Base-by-base conservation (phyloP, 371 early-diverging fungal genomes). In the Dichotomocladium elegans region DNA sequence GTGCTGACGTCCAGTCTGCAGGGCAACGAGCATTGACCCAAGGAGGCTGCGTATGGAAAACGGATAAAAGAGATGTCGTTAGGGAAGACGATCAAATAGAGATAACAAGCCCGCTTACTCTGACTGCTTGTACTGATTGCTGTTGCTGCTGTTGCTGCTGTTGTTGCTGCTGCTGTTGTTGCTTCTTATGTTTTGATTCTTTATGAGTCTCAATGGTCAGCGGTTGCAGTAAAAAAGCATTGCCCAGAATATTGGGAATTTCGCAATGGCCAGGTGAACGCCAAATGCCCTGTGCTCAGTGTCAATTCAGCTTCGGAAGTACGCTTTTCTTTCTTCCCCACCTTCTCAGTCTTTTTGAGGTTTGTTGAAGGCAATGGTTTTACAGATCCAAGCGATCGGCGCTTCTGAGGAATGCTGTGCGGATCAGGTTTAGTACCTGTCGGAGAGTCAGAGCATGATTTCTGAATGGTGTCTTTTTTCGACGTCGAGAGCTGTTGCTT, bases 181-280 rank as follows among this genome's bases (percentile, higher is more conserved):
- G n/a, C n/a, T n/a, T n/a, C n/a, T n/a, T n/a, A n/a, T n/a, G n/a
- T n/a, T n/a, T n/a, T n/a, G n/a, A n/a, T n/a, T n/a, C n/a, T n/a
- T n/a, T n/a, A n/a, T n/a, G n/a, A n/a, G n/a, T n/a, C n/a, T n/a
- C 37, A 14, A 40, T 41, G 10, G 55, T 34, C 3, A 41, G 10
- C 4, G 57, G 62, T 27, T 53, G 53, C n/a, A 37, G 37, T 6
- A 66, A 43, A 35, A 70, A 74, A 22, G 74, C 74, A 45, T 74
- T 68, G 27, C 74, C 74, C 14, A 74, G 57, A 41, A 74, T 74
- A 62, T 74, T 58, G 29, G 74, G 74, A 45, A 74, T 74, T 55
- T 74, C 71, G 42, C 63, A 74, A 64, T 74, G 59, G 14, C 74
- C 74, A 29, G 74, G 74, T 27, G 70, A 54, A 44, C 74, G 66